A percentile compares a stretch with the other conserved stretches of the same genome.
phyloP scores from a whole-genome alignment of 2,329 filamentous ascomycete genomes.

The Epichloe sp. region DNA sequence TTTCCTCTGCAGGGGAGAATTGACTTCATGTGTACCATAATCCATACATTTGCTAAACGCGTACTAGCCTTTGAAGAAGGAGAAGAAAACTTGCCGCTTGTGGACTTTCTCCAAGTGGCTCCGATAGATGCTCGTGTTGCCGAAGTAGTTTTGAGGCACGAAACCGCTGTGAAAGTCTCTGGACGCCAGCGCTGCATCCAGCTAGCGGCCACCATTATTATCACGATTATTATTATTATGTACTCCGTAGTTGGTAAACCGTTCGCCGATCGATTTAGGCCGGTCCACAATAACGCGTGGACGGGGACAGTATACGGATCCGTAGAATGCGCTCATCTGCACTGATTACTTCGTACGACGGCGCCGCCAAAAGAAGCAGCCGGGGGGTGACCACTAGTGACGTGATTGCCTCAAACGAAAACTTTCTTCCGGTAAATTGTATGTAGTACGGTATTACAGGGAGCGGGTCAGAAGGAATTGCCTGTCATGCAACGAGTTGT shows the following conservation, averaged over 20 bases:
- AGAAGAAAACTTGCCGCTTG: neutral
- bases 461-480: no score
- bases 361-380: no score
- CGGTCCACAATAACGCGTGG: neutral
- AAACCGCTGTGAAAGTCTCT: neutral
- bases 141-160: neutral
- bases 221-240: no score
- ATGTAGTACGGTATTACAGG: no score
- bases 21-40: neutral
- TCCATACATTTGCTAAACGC: neutral
- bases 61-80: neutral
- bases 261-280: neutral
- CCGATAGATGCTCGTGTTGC: neutral
- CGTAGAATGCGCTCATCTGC: no score
- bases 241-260: neutral
- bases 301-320: neutral
- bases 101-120: no score
- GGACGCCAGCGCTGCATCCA: neutral
- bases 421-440: no score
- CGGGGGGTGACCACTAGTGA: no score
- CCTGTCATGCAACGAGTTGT: neutral
- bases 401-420: no score
- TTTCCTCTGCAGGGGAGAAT: neutral
- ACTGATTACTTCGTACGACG: no score
- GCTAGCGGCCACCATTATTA: neutral